These are phyloP conservation scores for Periconia digitata DNA, from an alignment of 2,329 filamentous ascomycete genomes.

Conservation along the genomic window DNA sequence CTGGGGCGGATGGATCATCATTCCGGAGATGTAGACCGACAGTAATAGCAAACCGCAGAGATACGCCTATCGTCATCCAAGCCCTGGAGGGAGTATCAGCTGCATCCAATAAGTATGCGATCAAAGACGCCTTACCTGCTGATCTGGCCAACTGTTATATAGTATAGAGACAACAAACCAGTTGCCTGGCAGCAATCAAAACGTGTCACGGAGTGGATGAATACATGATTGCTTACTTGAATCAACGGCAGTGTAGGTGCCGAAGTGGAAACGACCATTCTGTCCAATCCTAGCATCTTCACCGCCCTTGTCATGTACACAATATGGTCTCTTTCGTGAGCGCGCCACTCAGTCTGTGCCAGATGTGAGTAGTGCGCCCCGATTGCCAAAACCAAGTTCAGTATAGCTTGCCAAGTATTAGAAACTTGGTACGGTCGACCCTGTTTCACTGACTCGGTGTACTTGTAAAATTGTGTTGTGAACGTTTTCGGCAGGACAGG, in stretches of 20 bases:
- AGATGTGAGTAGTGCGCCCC: conserved; percentile 37
- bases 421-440: conserved; percentile 4
- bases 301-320: conserved; percentile 31
- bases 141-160: conserved; percentile 40
- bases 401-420: conserved; percentile 27
- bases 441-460: neutral
- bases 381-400: conserved; percentile 46
- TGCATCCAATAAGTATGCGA: neutral
- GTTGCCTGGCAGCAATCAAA: conserved; percentile 31
- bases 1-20: conserved; percentile 18
- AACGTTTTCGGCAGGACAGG: conserved; percentile 21
- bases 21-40: conserved; percentile 41
- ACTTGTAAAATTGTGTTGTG: conserved; percentile 6
- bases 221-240: conserved; percentile 10
- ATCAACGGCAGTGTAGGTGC: conserved; percentile 20
- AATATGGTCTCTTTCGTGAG: conserved; percentile 27
- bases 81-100: conserved; percentile 28
- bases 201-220: neutral
- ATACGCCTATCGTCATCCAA: conserved; percentile 38
- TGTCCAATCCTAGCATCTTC: conserved; percentile 13
- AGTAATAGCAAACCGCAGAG: conserved; percentile 36
- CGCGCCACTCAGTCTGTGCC: conserved; percentile 20
- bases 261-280: conserved; percentile 27
- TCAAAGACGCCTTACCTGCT: conserved; percentile 34
- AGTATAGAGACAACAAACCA: conserved; percentile 40